Evolutionary conservation across 2,329 filamentous ascomycete species (phyloP).

Genomic region (Didymella lethalis): DNA sequence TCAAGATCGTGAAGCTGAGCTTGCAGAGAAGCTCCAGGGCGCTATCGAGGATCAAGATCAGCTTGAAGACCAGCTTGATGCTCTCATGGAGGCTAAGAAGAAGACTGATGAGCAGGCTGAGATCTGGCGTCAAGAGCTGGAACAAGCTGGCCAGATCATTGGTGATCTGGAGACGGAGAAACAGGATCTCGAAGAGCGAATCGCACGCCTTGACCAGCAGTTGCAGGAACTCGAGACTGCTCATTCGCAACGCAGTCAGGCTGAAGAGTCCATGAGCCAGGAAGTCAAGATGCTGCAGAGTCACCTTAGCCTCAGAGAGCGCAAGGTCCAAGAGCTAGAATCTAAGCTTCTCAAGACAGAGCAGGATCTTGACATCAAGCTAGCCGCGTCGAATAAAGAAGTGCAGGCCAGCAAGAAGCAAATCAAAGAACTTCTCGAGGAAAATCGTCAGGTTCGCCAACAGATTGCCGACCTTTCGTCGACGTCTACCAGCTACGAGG

Average conservation of each 20-base stretch:
- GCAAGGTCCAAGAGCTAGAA: conserved; percentile 88
- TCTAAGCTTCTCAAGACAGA: conserved; percentile 82
- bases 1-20: conserved; percentile 86
- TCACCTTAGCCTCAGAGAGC: conserved; percentile 85
- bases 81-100: conserved; percentile 87
- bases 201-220: conserved; percentile 73
- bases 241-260: conserved; percentile 75
- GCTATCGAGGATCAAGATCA: conserved; percentile 94
- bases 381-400: conserved; percentile 80
- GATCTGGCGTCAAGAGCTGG: conserved; percentile 78
- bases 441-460: conserved; percentile 82
- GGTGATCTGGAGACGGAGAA: conserved; percentile 87
- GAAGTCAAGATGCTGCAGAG: conserved; percentile 93
- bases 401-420: conserved; percentile 75
- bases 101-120: conserved; percentile 85
- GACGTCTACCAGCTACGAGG: conserved; percentile 94
- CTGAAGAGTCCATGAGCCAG: conserved; percentile 78
- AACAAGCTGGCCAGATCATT: conserved; percentile 90
- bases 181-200: conserved; percentile 71
- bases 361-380: conserved; percentile 86
- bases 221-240: conserved; percentile 74
- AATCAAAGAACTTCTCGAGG: conserved; percentile 77
- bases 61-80: conserved; percentile 91
- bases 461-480: conserved; percentile 87
- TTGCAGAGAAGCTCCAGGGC: conserved; percentile 90